phyloP scores from a whole-genome alignment of 805 yeast genomes.

The Saccharomycopsis javanensis region DNA sequence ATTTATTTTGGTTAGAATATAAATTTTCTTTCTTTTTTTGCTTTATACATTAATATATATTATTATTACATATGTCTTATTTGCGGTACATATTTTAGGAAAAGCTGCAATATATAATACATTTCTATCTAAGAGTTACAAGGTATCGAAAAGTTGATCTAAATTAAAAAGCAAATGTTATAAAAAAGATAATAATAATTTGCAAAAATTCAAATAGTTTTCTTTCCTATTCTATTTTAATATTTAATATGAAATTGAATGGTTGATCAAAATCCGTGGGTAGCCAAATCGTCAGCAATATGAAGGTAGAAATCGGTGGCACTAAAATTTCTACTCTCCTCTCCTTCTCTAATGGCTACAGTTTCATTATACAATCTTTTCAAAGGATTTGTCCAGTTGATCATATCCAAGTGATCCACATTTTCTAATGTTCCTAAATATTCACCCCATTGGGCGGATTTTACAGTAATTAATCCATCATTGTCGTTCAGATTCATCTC shows the following conservation, averaged over 20 bases:
- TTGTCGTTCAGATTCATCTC: slow-evolving; percentile 43
- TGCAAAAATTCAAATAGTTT: background rate
- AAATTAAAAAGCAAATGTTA: too few relatives aligned
- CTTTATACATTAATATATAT: too few relatives aligned
- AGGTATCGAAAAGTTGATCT: too few relatives aligned
- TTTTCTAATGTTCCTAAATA: slow-evolving; percentile 68
- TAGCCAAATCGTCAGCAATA: slow-evolving; percentile 53
- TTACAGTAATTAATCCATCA: slow-evolving; percentile 80
- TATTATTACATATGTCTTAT: too few relatives aligned
- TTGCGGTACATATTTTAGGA: too few relatives aligned
- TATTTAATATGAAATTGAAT: too few relatives aligned
- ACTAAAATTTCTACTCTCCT: slow-evolving; percentile 37
- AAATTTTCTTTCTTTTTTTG: too few relatives aligned
- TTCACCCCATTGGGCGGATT: slow-evolving; percentile 75
- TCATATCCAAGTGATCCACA: slow-evolving; percentile 79
- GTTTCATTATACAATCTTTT: slow-evolving; percentile 30
- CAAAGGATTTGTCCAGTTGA: slow-evolving; percentile 64
- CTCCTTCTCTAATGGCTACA: slow-evolving; percentile 23
- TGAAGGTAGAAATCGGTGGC: slow-evolving; percentile 63
- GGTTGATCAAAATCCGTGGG: slow-evolving; percentile 38
- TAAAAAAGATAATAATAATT: background rate
- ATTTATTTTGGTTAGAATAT: too few relatives aligned
- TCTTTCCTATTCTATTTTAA: background rate
- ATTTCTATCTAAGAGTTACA: too few relatives aligned
- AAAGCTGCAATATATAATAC: too few relatives aligned